A percentile compares a stretch with the other conserved stretches of the same genome.
These are phyloP conservation scores for Colletotrichum tamarilloi DNA, from an alignment of 2,329 filamentous ascomycete genomes.

Conservation along the genomic window DNA sequence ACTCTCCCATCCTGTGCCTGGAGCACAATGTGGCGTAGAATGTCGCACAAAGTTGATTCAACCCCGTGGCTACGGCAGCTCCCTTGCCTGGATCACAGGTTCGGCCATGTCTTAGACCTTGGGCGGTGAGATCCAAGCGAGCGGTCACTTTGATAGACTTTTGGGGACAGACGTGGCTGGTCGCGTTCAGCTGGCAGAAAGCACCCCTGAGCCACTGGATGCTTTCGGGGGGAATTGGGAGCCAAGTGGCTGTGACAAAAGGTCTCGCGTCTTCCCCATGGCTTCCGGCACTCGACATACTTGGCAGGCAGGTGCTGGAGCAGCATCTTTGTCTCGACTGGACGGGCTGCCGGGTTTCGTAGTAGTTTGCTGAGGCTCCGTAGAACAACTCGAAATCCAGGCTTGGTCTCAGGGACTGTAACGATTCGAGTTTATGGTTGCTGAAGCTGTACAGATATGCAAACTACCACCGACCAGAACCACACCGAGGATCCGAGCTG, in stretches of 20 bases:
- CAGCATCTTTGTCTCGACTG: not conserved
- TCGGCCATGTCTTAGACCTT: slow-evolving; percentile 15
- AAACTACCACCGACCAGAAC: not conserved
- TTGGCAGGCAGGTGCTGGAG: not conserved
- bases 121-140: slow-evolving; percentile 24
- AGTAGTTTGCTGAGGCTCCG: not conserved
- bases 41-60: not conserved
- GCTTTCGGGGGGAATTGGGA: not conserved
- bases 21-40: not conserved
- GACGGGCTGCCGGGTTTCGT: not conserved
- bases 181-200: slow-evolving; percentile 9
- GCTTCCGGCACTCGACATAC: not conserved
- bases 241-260: not conserved
- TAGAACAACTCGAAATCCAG: not conserved
- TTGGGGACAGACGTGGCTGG: slow-evolving; percentile 3
- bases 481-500: not conserved
- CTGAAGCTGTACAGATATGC: not conserved
- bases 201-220: slow-evolving; percentile 14
- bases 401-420: not conserved
- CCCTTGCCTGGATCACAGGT: not conserved
- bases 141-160: not conserved
- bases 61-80: not conserved
- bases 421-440: too few species aligned
- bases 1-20: not conserved
- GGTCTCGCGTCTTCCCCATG: not conserved